Evolutionary conservation across 75 land plant species (phyloP).

Genomic region (Pinus albicaulis): DNA sequence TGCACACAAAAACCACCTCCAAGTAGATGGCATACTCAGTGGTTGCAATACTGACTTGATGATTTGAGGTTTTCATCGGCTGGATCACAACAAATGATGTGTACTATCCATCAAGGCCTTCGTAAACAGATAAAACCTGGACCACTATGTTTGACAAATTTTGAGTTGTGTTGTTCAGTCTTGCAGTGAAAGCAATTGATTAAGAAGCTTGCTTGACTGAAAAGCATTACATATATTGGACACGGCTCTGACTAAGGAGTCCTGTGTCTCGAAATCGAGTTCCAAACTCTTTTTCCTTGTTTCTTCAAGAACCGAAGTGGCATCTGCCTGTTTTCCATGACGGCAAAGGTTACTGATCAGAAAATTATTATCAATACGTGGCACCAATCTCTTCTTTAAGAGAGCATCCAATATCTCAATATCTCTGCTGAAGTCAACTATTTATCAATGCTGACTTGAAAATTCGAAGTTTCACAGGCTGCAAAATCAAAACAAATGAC

Average conservation of each 20-base stretch:
- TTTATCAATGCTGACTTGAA: conserved; percentile 9
- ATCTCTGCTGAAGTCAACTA: conserved; percentile 32
- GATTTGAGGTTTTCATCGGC: no score
- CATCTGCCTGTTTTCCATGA: conserved; percentile 27
- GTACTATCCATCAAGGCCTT: no score
- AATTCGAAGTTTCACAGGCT: not conserved
- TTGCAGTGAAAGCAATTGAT: not conserved
- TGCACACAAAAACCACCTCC: not conserved
- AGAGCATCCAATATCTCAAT: conserved; percentile 40
- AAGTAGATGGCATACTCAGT: not conserved
- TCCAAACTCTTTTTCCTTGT: conserved; percentile 44
- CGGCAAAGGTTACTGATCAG: conserved; percentile 31
- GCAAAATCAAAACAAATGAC: not conserved
- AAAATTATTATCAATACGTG: conserved; percentile 24
- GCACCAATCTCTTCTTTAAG: conserved; percentile 36
- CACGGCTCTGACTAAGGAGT: conserved; percentile 17
- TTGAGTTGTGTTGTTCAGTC: not conserved
- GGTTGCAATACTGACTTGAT: not conserved
- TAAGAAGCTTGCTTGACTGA: not conserved
- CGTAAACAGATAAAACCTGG: no score
- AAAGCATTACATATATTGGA: not conserved
- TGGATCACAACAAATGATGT: no score
- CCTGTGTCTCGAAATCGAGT: conserved; percentile 32
- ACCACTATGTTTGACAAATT: not conserved
- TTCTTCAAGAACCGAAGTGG: conserved; percentile 39